Evolutionary conservation across 1,284 basidiomycete genomes (phyloP), one percentile per base, ranked within the genome.

Genomic region (Malassezia sp.): DNA sequence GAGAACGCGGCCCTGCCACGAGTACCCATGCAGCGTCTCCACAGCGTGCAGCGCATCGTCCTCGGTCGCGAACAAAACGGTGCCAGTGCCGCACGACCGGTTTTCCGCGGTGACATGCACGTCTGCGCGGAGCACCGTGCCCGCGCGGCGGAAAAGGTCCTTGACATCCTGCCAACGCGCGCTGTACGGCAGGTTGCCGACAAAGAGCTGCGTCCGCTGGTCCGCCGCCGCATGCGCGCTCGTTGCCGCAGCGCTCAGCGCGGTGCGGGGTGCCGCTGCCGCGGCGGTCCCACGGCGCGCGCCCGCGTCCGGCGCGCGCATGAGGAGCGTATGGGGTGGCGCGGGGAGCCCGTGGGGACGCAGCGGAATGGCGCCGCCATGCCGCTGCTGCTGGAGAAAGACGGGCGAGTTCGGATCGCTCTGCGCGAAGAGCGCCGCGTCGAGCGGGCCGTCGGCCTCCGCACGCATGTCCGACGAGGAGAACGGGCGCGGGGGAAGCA

Each of bases 151-250:
- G 52, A 72, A 71, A 40, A 72, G 65, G 42, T 72, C 71, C 39
- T 60, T 62, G 29, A 72, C 45, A 39, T 72, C 71, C 44, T 72
- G 71, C 71, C 71, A 72, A 18, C 71, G 57, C 0, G 71, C 71
- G 7, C 70, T 54, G 44, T 68, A 71, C 3, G 71, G 71, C 32
- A 73, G 51, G 39, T 72, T 72, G 18, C 55, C 59, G 21, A 67
- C 59, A 30, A 54, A 48, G 12, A 69, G 54, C 72, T 90, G 86
- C 0, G 85, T 89, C 42, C 86, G 77, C 0, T 86, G 91, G 71
- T 95, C 89, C 20, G 55, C 58, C 8, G 62, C 61, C 12, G 31
- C 29, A 34, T 17, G n/a, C 38, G 45, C 33, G 45, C n/a, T 17
- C 18, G 9, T 3, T 3, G 4, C 9, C 5, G 15, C 18, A 14